Conservation (phyloP, 371 early-diverging fungal species). For the Chytridiales sp. region DNA sequence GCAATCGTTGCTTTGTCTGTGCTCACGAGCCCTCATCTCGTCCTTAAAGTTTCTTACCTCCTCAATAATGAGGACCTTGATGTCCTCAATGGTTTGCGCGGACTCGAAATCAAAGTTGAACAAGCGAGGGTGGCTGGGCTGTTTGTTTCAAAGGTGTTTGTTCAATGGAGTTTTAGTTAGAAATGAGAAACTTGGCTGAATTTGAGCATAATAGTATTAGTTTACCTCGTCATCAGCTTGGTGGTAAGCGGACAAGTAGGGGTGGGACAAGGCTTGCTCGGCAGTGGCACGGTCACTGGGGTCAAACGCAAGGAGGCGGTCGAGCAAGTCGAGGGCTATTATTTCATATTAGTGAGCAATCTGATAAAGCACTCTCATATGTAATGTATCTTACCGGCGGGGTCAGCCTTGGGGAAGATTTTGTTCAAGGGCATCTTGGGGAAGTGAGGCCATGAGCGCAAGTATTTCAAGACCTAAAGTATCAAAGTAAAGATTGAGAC, state of each 20-base stretch:
- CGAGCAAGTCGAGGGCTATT: constrained; percentile 79
- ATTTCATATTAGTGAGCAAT: too few species aligned
- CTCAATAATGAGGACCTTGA: constrained; percentile 46
- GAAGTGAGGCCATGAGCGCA: constrained; percentile 42
- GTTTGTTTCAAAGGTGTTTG: not conserved
- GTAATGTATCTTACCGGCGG: constrained; percentile 24
- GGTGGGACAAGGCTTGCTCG: constrained; percentile 87
- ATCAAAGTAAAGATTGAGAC: not conserved
- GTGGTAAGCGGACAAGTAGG: constrained; percentile 58
- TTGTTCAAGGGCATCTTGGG: constrained; percentile 32
- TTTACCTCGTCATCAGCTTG: constrained; percentile 47
- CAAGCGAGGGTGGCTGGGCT: constrained; percentile 42
- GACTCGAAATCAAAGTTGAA: constrained; percentile 56
- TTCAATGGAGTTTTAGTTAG: not conserved
- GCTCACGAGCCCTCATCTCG: constrained; percentile 9
- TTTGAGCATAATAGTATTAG: not conserved
- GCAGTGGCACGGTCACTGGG: constrained; percentile 92
- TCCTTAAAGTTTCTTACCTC: constrained; percentile 36
- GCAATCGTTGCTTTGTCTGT: constrained; percentile 2
- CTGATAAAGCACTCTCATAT: too few species aligned
- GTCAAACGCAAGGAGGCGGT: constrained; percentile 90
- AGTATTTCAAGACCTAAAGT: constrained; percentile 39
- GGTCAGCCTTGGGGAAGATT: constrained; percentile 40
- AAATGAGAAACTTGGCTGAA: not conserved
- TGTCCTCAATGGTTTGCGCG: constrained; percentile 50